These are phyloP conservation scores for Huntiella moniliformis DNA, from an alignment of 2,329 filamentous ascomycete genomes.

Conservation along the genomic window DNA sequence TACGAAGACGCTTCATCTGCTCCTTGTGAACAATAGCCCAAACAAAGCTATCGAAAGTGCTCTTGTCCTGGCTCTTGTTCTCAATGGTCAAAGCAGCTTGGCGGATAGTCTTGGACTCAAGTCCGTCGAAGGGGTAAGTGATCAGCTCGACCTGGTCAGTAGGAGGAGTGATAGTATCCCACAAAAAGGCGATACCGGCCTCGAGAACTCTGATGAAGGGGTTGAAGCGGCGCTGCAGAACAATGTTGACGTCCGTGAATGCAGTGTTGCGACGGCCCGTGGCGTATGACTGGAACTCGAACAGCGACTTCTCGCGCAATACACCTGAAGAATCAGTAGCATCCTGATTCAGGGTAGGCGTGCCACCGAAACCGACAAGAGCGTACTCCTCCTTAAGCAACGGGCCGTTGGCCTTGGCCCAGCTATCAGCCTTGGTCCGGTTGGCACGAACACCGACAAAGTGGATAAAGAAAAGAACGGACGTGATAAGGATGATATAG, in stretches of 20 bases:
- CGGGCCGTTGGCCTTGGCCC: conserved; percentile 58
- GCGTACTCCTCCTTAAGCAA: conserved; percentile 67
- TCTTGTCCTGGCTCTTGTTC: conserved; percentile 37
- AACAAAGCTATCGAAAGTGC: conserved; percentile 74
- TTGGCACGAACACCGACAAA: conserved; percentile 67
- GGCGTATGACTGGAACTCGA: conserved; percentile 74
- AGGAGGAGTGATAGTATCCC: conserved; percentile 54
- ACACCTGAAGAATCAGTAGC: conserved; percentile 25
- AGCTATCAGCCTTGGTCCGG: conserved; percentile 58
- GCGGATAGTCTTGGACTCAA: conserved; percentile 62
- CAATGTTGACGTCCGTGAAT: conserved; percentile 71
- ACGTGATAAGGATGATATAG: conserved; percentile 56
- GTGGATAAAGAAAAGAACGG: conserved; percentile 59
- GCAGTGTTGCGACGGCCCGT: conserved; percentile 85
- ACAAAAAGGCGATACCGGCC: conserved; percentile 50
- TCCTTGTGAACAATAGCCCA: conserved; percentile 94
- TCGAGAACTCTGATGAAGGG: conserved; percentile 47
- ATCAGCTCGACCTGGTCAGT: conserved; percentile 57
- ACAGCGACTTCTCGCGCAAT: conserved; percentile 71
- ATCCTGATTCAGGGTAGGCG: conserved; percentile 26
- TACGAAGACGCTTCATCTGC: conserved; percentile 70
- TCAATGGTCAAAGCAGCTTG: conserved; percentile 40
- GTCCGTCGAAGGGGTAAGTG: conserved; percentile 80
- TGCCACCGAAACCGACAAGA: conserved; percentile 58
- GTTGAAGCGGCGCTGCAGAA: conserved; percentile 73